Conservation (phyloP, 2,329 filamentous ascomycete genomes). For the Verticillium alfalfae region DNA sequence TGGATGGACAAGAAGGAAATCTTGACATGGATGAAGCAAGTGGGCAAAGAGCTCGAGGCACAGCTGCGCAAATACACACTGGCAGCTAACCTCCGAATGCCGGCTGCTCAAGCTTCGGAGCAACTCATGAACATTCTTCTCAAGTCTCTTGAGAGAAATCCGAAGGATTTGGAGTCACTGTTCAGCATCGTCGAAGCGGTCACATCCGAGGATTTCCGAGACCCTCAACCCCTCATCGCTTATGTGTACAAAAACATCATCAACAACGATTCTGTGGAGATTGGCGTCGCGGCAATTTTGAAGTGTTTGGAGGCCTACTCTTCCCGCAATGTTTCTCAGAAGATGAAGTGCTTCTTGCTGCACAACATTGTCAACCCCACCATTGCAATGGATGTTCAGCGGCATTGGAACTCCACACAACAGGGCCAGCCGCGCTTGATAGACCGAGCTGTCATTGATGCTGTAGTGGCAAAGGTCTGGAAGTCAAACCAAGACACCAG, state of each 20-base stretch:
- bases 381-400: slow-evolving; percentile 91
- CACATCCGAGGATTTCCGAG: slow-evolving; percentile 76
- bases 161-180: slow-evolving; percentile 74
- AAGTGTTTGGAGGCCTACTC: slow-evolving; percentile 86
- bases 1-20: slow-evolving; percentile 69
- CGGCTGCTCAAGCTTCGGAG: slow-evolving; percentile 83
- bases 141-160: slow-evolving; percentile 68
- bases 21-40: slow-evolving; percentile 54
- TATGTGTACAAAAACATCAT: slow-evolving; percentile 87
- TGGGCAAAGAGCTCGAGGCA: slow-evolving; percentile 73
- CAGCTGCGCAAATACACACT: slow-evolving; percentile 67
- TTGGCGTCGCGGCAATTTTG: slow-evolving; percentile 75
- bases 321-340: slow-evolving; percentile 71
- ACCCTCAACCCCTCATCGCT: slow-evolving; percentile 67
- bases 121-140: slow-evolving; percentile 83
- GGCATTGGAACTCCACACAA: slow-evolving; percentile 62
- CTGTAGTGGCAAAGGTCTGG: slow-evolving; percentile 91
- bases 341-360: slow-evolving; percentile 87
- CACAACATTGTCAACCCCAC: slow-evolving; percentile 94
- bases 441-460: slow-evolving; percentile 81
- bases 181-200: slow-evolving; percentile 81
- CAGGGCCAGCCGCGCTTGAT: slow-evolving; percentile 62
- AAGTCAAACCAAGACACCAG: slow-evolving; percentile 78
- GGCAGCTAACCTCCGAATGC: slow-evolving; percentile 67
- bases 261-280: slow-evolving; percentile 76